These are phyloP conservation scores for Boletus vinaceobasis DNA, from an alignment of 768 basidiomycete species.

Conservation along the genomic window DNA sequence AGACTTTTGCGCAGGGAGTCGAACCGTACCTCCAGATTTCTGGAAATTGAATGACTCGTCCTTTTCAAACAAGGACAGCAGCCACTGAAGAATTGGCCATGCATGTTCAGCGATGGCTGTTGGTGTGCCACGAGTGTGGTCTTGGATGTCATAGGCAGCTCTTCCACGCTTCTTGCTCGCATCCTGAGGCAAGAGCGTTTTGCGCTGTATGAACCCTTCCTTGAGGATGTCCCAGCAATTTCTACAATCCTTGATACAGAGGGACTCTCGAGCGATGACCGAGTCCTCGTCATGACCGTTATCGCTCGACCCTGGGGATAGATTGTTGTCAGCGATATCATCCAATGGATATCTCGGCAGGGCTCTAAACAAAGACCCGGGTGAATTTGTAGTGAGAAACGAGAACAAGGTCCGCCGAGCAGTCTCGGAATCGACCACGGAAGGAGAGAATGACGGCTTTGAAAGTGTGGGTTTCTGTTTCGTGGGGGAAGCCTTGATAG, in stretches of 20 bases:
- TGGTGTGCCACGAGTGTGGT: conserved; percentile 14
- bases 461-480: conserved; percentile 43
- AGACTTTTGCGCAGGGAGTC: conserved; percentile 1
- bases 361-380: conserved; percentile 49
- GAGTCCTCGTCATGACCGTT: conserved; percentile 50
- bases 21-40: conserved; percentile 25
- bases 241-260: conserved; percentile 50
- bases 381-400: conserved; percentile 54
- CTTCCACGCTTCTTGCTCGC: conserved; percentile 34
- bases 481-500: conserved; percentile 44
- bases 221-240: conserved; percentile 61
- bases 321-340: conserved; percentile 2
- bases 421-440: conserved; percentile 44
- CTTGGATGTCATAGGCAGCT: conserved; percentile 24
- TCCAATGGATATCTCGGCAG: conserved; percentile 47
- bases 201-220: conserved; percentile 48
- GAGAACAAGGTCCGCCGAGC: conserved; percentile 55
- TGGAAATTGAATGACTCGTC: conserved; percentile 46
- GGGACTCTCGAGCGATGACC: conserved; percentile 51
- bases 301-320: conserved; percentile 1
- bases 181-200: conserved; percentile 17
- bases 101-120: conserved; percentile 54
- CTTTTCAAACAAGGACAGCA: conserved; percentile 63
- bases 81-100: conserved; percentile 72
- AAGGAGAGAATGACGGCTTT: conserved; percentile 41